These are phyloP conservation scores for Gilbertella persicaria DNA, from an alignment of 371 early-diverging fungal species.

Conservation along the genomic window DNA sequence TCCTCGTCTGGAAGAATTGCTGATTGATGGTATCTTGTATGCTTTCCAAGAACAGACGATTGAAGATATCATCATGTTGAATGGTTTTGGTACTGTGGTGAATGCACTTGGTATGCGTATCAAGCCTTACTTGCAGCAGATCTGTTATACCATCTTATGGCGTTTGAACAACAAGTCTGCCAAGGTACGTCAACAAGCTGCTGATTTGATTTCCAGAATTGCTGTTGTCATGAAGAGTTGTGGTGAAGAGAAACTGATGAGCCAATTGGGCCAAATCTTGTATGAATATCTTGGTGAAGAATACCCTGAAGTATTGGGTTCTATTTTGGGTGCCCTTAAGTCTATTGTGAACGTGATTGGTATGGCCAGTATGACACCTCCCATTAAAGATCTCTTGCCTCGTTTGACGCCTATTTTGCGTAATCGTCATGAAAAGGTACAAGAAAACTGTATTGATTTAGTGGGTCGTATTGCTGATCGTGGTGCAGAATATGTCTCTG, in stretches of 20 bases:
- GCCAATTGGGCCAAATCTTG: constrained; percentile 86
- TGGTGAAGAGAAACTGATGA: constrained; percentile 94
- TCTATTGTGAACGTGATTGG: constrained; percentile 96
- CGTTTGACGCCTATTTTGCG: constrained; percentile 95
- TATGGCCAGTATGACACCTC: constrained; percentile 97
- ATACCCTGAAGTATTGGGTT: constrained; percentile 96
- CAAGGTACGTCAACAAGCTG: constrained; percentile 96
- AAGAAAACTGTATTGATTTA: constrained; percentile 91
- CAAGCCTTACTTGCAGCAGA: constrained; percentile 91
- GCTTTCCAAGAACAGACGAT: constrained; percentile 97
- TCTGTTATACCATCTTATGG: constrained; percentile 94
- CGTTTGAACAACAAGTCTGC: constrained; percentile 96
- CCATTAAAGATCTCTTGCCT: constrained; percentile 95
- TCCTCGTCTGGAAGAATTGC: constrained; percentile 82
- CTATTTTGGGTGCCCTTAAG: constrained; percentile 90
- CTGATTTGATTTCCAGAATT: constrained; percentile 92
- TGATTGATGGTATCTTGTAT: constrained; percentile 95
- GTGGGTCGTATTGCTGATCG: constrained; percentile 98
- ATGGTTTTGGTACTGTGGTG: constrained; percentile 94
- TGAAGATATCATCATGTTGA: constrained; percentile 90
- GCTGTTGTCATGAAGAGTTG: constrained; percentile 93
- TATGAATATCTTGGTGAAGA: constrained; percentile 98
- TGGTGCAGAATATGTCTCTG: constrained; percentile 96
- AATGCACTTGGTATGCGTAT: constrained; percentile 88
- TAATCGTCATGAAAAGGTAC: constrained; percentile 97